Evolutionary conservation across 495 filamentous ascomycete genomes (phyloP).

Genomic region (Podospora didyma): DNA sequence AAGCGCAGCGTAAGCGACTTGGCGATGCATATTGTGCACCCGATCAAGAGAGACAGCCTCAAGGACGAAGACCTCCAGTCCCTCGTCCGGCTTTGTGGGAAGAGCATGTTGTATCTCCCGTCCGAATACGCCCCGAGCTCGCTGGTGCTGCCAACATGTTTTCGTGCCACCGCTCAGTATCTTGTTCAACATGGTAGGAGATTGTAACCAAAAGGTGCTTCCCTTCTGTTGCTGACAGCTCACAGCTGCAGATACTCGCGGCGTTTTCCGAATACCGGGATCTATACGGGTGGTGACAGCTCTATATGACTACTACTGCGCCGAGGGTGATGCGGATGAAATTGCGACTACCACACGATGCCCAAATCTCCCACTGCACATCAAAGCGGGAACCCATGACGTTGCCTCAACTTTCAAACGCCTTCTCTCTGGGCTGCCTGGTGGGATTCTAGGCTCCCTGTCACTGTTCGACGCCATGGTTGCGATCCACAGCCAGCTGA

Average conservation of each 20-base stretch:
- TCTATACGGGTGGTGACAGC: slow-evolving; percentile 49
- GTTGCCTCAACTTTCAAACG: slow-evolving; percentile 70
- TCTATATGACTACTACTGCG: slow-evolving; percentile 61
- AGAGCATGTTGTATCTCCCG: slow-evolving; percentile 64
- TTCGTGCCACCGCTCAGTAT: slow-evolving; percentile 66
- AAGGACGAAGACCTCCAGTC: slow-evolving; percentile 59
- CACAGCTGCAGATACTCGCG: slow-evolving; percentile 45
- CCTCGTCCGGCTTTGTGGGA: slow-evolving; percentile 69
- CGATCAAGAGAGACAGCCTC: slow-evolving; percentile 49
- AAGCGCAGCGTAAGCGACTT: slow-evolving; percentile 49
- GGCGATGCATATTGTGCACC: slow-evolving; percentile 43
- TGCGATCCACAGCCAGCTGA: slow-evolving; percentile 55
- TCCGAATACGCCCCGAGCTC: slow-evolving; percentile 59
- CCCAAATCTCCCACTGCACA: slow-evolving; percentile 52
- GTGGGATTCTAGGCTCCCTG: slow-evolving; percentile 68
- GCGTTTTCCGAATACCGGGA: slow-evolving; percentile 64
- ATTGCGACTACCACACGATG: slow-evolving; percentile 50
- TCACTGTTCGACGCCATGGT: slow-evolving; percentile 62
- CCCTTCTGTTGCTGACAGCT: slow-evolving; percentile 15
- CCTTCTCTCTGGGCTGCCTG: slow-evolving; percentile 65
- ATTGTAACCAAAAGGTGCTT: background rate
- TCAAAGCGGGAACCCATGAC: slow-evolving; percentile 57
- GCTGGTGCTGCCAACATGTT: slow-evolving; percentile 66
- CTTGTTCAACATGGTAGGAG: slow-evolving; percentile 61
- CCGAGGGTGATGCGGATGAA: slow-evolving; percentile 43